phyloP scores from a whole-genome alignment of 2,329 filamentous ascomycete genomes.

The Trichoderma cornu-damae region DNA sequence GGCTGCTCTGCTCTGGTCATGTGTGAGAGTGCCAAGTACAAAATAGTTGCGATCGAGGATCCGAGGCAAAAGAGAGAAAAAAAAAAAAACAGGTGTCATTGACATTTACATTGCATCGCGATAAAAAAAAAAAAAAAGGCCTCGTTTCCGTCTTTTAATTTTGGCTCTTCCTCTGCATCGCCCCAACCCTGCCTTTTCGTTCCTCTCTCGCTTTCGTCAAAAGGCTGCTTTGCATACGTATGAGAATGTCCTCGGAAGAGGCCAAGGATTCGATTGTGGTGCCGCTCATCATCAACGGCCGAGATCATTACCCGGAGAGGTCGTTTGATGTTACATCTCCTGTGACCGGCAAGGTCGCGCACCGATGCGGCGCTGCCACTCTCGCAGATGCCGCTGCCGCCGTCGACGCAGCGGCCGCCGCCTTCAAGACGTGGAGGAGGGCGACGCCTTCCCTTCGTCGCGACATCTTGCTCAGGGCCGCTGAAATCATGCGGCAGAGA shows the following conservation, averaged over 20 bases:
- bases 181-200: too few relatives aligned
- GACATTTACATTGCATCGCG: too few relatives aligned
- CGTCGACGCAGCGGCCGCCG: constrained; percentile 52
- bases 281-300: constrained; percentile 41
- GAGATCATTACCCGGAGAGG: constrained; percentile 41
- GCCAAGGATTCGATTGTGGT: constrained; percentile 21
- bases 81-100: too few relatives aligned
- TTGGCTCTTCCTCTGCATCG: too few relatives aligned
- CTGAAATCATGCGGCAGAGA: constrained; percentile 57
- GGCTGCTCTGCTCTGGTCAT: too few relatives aligned
- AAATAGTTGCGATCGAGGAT: neutral
- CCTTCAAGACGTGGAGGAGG: constrained; percentile 64
- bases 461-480: constrained; percentile 64
- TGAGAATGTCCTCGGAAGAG: constrained; percentile 5
- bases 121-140: too few relatives aligned
- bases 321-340: constrained; percentile 56
- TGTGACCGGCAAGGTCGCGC: constrained; percentile 46
- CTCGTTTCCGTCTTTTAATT: too few relatives aligned
- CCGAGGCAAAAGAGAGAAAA: neutral
- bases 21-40: too few relatives aligned
- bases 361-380: constrained; percentile 52
- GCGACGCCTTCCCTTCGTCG: constrained; percentile 57
- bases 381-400: constrained; percentile 52
- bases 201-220: neutral
- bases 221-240: neutral